Conservation (phyloP, 768 basidiomycete species). For the Lentinula lateritia region DNA sequence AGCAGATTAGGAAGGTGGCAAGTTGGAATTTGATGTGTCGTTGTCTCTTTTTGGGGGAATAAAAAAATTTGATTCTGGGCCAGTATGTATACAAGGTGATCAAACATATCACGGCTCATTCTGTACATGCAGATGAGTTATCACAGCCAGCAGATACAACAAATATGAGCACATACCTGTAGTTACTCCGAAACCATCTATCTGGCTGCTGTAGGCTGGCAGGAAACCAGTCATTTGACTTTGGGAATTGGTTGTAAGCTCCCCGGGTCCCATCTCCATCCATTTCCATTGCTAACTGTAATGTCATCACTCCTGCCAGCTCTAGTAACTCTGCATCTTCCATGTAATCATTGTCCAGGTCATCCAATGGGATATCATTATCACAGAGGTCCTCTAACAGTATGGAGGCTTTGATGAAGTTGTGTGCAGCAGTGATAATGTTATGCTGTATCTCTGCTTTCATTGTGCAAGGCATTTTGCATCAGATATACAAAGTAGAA, state of each 20-base stretch:
- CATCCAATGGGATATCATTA: background rate
- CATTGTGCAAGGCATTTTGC: too few species aligned
- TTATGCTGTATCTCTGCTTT: too few species aligned
- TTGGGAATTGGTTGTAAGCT: slow-evolving; percentile 10
- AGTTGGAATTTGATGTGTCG: slow-evolving; percentile 1
- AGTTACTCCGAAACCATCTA: slow-evolving; percentile 7
- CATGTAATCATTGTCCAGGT: background rate
- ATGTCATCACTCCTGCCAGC: background rate
- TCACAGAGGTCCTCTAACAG: too few species aligned
- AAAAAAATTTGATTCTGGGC: background rate
- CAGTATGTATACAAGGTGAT: background rate
- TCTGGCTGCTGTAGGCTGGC: slow-evolving; percentile 8
- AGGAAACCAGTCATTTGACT: slow-evolving; percentile 12
- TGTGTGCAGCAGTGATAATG: too few species aligned
- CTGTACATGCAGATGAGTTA: background rate
- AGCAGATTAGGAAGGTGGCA: slow-evolving; percentile 9
- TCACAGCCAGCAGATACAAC: background rate
- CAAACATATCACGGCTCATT: background rate
- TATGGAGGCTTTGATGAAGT: too few species aligned
- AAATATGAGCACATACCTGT: background rate
- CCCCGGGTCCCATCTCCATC: slow-evolving; percentile 5
- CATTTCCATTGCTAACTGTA: background rate
- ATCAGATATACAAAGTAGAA: too few species aligned
- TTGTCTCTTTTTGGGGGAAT: background rate
- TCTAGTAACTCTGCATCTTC: background rate